Conservation (phyloP, 352 stramenopile genomes). For the Stramenopiles sp. region DNA sequence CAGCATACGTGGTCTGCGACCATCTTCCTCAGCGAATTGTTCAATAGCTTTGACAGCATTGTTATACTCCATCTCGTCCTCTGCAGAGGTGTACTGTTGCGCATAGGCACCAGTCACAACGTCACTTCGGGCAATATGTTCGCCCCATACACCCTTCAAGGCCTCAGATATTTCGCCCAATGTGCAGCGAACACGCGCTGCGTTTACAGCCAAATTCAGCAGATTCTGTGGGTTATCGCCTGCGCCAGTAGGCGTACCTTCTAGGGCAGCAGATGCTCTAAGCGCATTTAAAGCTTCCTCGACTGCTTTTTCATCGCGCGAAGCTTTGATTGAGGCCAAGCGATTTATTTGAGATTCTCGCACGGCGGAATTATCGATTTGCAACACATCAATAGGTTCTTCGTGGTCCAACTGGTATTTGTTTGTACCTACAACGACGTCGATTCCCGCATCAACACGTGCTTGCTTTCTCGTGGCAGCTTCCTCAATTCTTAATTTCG, state of each 20-base stretch:
- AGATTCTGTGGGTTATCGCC: conserved; percentile 76
- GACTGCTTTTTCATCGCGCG: conserved; percentile 39
- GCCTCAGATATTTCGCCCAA: conserved; percentile 84
- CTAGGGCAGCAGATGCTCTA: conserved; percentile 22
- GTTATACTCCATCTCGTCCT: conserved; percentile 47
- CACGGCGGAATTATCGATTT: conserved; percentile 75
- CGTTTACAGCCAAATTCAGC: conserved; percentile 72
- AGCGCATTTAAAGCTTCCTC: conserved; percentile 37
- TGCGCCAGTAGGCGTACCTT: conserved; percentile 36
- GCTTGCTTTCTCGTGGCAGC: conserved; percentile 81
- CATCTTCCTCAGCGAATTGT: conserved; percentile 67
- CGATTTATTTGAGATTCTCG: conserved; percentile 64
- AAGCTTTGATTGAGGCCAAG: conserved; percentile 51
- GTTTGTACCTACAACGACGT: conserved; percentile 88
- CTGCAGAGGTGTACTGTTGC: conserved; percentile 33
- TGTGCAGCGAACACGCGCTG: conserved; percentile 61
- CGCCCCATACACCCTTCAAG: conserved; percentile 77
- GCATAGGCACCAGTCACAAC: conserved; percentile 63
- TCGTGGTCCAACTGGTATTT: conserved; percentile 72
- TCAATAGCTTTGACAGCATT: conserved; percentile 61
- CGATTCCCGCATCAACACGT: conserved; percentile 75
- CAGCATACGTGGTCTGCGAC: conserved; percentile 73
- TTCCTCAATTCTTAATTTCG: conserved; percentile 89
- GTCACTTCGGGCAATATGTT: conserved; percentile 50
- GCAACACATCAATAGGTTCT: conserved; percentile 66